phyloP scores from a whole-genome alignment of 2,329 filamentous ascomycete genomes.

The Fusarium pilosicola region DNA sequence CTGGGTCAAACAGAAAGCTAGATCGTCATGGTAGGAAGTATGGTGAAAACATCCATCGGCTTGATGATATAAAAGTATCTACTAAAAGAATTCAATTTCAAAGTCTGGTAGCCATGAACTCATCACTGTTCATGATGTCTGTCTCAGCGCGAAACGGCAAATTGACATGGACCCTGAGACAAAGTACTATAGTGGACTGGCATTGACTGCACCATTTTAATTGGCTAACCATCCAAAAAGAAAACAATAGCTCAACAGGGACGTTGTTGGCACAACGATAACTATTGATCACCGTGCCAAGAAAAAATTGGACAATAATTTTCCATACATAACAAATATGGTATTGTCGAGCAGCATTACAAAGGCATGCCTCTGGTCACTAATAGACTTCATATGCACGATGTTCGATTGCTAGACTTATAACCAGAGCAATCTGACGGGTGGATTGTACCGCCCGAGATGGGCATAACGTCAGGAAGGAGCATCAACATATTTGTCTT shows the following conservation, averaged over 20 bases:
- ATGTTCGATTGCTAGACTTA: background rate
- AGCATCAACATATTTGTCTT: background rate
- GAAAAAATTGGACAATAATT: background rate
- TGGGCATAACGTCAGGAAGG: no score
- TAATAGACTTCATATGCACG: background rate
- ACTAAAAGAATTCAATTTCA: background rate
- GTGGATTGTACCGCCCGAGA: background rate
- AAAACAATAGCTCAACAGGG: conserved; percentile 19
- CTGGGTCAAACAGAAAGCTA: conserved; percentile 13
- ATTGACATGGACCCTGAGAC: background rate
- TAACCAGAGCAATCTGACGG: background rate
- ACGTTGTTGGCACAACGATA: conserved; percentile 33
- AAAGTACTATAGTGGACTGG: background rate
- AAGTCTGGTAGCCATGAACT: background rate
- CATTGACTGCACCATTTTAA: background rate
- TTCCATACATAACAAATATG: background rate
- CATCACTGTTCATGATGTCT: background rate
- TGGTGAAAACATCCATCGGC: background rate
- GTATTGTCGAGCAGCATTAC: background rate
- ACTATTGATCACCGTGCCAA: background rate
- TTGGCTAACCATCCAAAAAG: conserved; percentile 10
- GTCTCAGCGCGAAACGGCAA: background rate
- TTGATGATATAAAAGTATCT: background rate
- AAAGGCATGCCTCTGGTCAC: background rate
- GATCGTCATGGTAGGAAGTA: background rate